These are phyloP conservation scores for Acidiella bohemica DNA, from an alignment of 495 filamentous ascomycete genomes.

Conservation along the genomic window DNA sequence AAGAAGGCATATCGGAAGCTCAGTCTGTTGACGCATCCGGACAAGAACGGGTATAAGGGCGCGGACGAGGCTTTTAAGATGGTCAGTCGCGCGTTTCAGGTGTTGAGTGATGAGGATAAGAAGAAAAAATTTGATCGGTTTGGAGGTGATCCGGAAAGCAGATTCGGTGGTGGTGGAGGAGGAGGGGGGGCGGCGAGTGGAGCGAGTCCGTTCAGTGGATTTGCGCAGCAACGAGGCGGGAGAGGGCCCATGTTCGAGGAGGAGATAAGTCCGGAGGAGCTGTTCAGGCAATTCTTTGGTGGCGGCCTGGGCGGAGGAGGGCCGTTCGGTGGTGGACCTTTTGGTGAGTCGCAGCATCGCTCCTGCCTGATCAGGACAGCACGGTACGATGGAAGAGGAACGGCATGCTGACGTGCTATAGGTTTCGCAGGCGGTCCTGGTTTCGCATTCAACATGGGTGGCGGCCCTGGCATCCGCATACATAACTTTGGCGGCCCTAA, in stretches of 20 bases:
- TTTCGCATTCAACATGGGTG: conserved; percentile 82
- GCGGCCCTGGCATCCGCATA: conserved; percentile 36
- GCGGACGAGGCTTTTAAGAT: conserved; percentile 97
- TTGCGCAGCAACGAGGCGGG: conserved; percentile 33
- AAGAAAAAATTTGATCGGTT: conserved; percentile 72
- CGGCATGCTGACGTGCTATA: too few relatives aligned
- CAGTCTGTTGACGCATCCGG: conserved; percentile 79
- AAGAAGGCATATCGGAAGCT: conserved; percentile 93
- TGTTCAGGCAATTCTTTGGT: conserved; percentile 91
- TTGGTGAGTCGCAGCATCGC: conserved; percentile 51
- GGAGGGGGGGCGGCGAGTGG: too few relatives aligned
- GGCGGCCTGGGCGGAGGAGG: conserved; percentile 48
- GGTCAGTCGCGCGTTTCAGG: conserved; percentile 84
- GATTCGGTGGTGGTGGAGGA: conserved; percentile 46
- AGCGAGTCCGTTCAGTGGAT: conserved; percentile 63
- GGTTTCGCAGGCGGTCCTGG: too few relatives aligned
- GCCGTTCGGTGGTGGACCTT: conserved; percentile 44
- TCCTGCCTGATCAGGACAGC: too few relatives aligned
- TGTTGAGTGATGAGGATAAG: conserved; percentile 89
- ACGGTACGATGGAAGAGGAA: too few relatives aligned
- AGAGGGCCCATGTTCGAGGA: conserved; percentile 58
- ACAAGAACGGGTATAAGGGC: conserved; percentile 95
- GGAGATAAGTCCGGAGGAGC: conserved; percentile 90
- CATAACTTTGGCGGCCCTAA: conserved; percentile 39
- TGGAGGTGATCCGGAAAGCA: conserved; percentile 80